phyloP scores from a whole-genome alignment of 495 filamentous ascomycete genomes.

The Penicillium longicatenatum region DNA sequence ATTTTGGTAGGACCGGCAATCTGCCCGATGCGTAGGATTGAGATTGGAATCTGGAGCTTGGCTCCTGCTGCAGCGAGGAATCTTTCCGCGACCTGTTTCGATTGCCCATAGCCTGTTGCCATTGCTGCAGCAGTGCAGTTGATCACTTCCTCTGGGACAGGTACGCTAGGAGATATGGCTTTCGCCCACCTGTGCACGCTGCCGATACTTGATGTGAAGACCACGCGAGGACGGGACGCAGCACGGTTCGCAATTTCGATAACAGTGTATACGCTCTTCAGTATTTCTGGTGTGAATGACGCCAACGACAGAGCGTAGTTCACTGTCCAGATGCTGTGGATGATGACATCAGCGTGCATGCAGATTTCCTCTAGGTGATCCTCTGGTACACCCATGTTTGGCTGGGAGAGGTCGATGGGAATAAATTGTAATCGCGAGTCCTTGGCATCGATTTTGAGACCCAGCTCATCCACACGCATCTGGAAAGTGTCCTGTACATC shows the following conservation, averaged over 20 bases:
- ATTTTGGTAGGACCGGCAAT: conserved; percentile 46
- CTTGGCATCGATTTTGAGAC: conserved; percentile 9
- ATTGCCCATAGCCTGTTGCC: conserved; percentile 48
- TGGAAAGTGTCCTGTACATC: conserved; percentile 12
- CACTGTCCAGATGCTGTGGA: conserved; percentile 63
- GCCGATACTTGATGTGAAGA: conserved; percentile 55
- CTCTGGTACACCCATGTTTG: conserved; percentile 42
- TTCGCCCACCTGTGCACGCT: conserved; percentile 32
- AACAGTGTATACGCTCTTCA: conserved; percentile 46
- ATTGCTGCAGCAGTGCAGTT: conserved; percentile 34
- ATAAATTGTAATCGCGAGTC: conserved; percentile 14
- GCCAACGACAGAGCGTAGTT: conserved; percentile 56
- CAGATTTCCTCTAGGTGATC: conserved; percentile 38
- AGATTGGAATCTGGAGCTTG: conserved; percentile 39
- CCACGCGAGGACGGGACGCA: conserved; percentile 40
- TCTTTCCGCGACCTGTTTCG: conserved; percentile 38
- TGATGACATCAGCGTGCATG: conserved; percentile 46
- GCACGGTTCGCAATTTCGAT: conserved; percentile 49
- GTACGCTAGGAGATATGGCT: conserved; percentile 23
- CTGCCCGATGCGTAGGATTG: conserved; percentile 55
- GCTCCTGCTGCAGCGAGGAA: conserved; percentile 49
- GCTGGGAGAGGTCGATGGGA: conserved; percentile 42
- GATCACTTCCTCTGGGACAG: conserved; percentile 49
- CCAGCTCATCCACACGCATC: conserved; percentile 10
- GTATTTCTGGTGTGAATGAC: conserved; percentile 54